Evolutionary conservation across 441 rosid genomes (phyloP).

Genomic region (Populus hybrid): DNA sequence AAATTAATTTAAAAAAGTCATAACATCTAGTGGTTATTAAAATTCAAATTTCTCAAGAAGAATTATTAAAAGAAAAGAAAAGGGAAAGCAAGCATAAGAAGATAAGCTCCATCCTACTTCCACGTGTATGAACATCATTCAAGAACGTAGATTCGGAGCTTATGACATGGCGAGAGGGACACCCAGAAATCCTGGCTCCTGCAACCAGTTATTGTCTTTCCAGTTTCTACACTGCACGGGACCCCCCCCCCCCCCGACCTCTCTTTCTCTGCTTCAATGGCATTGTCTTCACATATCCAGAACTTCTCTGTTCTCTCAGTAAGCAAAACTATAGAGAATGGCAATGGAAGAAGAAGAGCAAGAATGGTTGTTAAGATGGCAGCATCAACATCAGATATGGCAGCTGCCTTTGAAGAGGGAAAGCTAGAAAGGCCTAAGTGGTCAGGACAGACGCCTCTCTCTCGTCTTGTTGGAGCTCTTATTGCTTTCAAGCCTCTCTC

Average conservation of each 20-base stretch:
- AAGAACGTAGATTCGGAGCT: background rate
- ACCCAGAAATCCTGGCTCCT: background rate
- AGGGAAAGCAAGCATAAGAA: background rate
- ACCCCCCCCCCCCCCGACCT: too few relatives aligned
- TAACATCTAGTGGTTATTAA: background rate
- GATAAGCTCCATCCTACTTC: background rate
- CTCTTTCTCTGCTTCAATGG: conserved; percentile 26
- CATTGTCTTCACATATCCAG: conserved; percentile 28
- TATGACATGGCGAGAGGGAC: background rate
- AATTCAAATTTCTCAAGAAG: background rate
- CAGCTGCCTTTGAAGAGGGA: conserved; percentile 41
- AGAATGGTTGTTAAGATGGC: conserved; percentile 23
- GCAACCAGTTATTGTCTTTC: background rate
- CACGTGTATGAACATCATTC: background rate
- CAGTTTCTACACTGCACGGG: background rate
- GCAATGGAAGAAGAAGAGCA: conserved; percentile 17
- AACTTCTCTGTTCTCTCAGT: conserved; percentile 16
- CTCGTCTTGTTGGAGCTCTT: conserved; percentile 49
- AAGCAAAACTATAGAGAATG: background rate
- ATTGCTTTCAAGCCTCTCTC: conserved; percentile 57
- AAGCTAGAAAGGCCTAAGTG: conserved; percentile 53
- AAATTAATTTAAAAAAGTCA: too few relatives aligned
- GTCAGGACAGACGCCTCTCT: conserved; percentile 56
- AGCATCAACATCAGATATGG: conserved; percentile 11
- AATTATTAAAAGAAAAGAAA: too few relatives aligned